Conservation (phyloP, 2,329 filamentous ascomycete genomes). For the Cladosporium oxysporum region DNA sequence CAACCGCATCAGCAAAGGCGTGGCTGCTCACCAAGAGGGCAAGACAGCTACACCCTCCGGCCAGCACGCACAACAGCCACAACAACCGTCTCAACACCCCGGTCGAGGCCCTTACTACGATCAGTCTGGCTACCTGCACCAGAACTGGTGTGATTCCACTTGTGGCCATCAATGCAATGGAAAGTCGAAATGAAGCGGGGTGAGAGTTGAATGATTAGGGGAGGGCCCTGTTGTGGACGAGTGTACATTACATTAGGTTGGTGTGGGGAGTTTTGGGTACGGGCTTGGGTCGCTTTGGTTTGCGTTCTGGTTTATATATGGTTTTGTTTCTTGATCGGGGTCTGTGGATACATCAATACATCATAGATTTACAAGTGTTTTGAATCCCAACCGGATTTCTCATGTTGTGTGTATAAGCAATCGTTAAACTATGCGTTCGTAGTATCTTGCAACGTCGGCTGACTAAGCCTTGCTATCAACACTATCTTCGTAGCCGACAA, state of each 20-base stretch:
- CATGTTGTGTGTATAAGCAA: neutral
- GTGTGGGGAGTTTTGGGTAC: neutral
- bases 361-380: too few species aligned
- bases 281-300: neutral
- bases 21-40: neutral
- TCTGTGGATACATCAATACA: too few species aligned
- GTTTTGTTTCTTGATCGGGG: neutral
- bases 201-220: neutral
- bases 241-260: neutral
- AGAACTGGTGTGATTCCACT: neutral
- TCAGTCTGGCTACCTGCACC: neutral
- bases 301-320: neutral
- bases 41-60: neutral
- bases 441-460: neutral
- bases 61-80: neutral
- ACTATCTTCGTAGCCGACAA: neutral
- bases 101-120: neutral
- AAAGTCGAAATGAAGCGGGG: neutral
- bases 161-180: neutral
- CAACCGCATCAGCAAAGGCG: constrained; percentile 7
- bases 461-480: neutral
- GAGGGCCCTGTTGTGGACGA: neutral
- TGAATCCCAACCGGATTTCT: too few species aligned
- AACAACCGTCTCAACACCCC: neutral
- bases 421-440: neutral